Percentiles rank a stretch among this genome's conserved stretches.
These are phyloP conservation scores for Pythium oligandrum DNA, from an alignment of 352 stramenopile genomes.

Conservation along the genomic window DNA sequence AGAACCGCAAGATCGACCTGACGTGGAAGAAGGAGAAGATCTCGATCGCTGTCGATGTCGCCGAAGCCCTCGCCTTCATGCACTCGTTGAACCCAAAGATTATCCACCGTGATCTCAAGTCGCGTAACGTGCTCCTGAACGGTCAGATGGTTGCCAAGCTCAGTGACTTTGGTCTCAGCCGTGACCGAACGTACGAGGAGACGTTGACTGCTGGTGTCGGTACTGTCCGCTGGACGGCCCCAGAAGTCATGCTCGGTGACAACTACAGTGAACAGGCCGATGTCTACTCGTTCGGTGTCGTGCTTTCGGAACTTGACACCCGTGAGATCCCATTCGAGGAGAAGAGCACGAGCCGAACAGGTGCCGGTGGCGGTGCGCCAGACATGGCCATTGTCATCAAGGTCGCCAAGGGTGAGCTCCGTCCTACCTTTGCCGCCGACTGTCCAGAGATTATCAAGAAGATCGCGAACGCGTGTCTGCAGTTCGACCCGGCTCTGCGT, in stretches of 20 bases:
- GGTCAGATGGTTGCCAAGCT: slow-evolving; percentile 78
- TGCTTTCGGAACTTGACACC: slow-evolving; percentile 83
- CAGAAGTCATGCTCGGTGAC: slow-evolving; percentile 85
- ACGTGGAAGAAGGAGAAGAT: slow-evolving; percentile 83
- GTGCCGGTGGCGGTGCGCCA: slow-evolving; percentile 33
- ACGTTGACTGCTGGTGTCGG: slow-evolving; percentile 79
- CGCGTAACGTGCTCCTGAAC: slow-evolving; percentile 77
- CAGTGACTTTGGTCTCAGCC: slow-evolving; percentile 78
- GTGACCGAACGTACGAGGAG: slow-evolving; percentile 83
- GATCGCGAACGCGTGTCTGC: slow-evolving; percentile 79
- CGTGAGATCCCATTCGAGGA: slow-evolving; percentile 86
- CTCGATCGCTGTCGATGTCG: slow-evolving; percentile 79
- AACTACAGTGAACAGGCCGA: slow-evolving; percentile 86
- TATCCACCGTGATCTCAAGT: slow-evolving; percentile 85
- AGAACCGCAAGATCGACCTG: slow-evolving; percentile 78
- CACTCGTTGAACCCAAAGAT: slow-evolving; percentile 79
- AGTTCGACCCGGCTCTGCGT: slow-evolving; percentile 80
- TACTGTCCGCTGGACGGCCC: slow-evolving; percentile 82
- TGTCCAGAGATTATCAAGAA: slow-evolving; percentile 32
- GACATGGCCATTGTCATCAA: slow-evolving; percentile 75
- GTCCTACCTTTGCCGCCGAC: slow-evolving; percentile 54
- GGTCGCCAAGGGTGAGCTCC: slow-evolving; percentile 75
- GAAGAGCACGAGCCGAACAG: slow-evolving; percentile 58
- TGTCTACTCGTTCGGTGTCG: slow-evolving; percentile 87
- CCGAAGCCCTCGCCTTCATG: slow-evolving; percentile 78